Evolutionary conservation across 805 yeast genomes (phyloP).

Genomic region (Tetrapisispora pingtungensis): DNA sequence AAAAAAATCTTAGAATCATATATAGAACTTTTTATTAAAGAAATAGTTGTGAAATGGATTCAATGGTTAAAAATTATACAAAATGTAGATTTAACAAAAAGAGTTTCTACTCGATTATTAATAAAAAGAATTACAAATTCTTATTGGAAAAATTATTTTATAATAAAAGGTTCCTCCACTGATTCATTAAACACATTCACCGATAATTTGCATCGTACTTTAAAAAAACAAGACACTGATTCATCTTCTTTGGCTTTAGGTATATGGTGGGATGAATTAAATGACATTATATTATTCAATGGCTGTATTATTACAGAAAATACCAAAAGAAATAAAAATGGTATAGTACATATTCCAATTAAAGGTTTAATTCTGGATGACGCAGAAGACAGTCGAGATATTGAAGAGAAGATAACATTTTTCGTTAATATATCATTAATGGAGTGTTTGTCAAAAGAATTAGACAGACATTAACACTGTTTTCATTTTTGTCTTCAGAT

Average conservation of each 20-base stretch:
- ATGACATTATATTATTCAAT: conserved; percentile 15
- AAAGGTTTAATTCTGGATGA: conserved; percentile 7
- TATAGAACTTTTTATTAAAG: conserved; percentile 11
- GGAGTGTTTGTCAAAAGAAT: conserved; percentile 12
- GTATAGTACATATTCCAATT: conserved; percentile 5
- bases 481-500: too few species aligned
- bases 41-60: conserved; percentile 11
- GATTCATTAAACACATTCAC: conserved; percentile 6
- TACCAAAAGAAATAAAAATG: background rate
- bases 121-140: conserved; percentile 3
- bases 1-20: conserved; percentile 11
- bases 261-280: conserved; percentile 16
- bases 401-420: conserved; percentile 11
- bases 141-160: conserved; percentile 9
- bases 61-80: conserved; percentile 12
- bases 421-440: conserved; percentile 17
- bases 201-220: background rate
- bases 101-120: conserved; percentile 5
- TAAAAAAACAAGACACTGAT: background rate
- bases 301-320: conserved; percentile 5
- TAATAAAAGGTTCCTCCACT: conserved; percentile 6
- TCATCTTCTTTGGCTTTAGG: conserved; percentile 7
- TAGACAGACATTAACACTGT: background rate
- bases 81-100: conserved; percentile 6
- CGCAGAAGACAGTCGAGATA: conserved; percentile 3